These are phyloP conservation scores for Pseudogymnoascus sp. DNA, from an alignment of 2,329 filamentous ascomycete species.

Conservation along the genomic window DNA sequence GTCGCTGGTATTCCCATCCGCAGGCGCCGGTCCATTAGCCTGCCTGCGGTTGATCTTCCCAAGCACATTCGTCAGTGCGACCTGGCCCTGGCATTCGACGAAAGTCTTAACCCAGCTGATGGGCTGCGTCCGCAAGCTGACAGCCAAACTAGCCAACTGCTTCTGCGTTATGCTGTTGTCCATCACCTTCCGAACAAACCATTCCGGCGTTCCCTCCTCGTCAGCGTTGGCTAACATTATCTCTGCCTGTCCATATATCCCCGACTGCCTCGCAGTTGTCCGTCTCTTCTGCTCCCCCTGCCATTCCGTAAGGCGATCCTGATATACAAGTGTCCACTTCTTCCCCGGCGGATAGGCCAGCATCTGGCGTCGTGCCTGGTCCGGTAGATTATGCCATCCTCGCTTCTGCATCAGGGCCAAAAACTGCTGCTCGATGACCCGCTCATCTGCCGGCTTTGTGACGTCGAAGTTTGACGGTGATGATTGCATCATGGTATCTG, in stretches of 20 bases:
- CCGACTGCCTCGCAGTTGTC: constrained; percentile 61
- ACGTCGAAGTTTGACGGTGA: constrained; percentile 44
- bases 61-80: constrained; percentile 88
- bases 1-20: constrained; percentile 45
- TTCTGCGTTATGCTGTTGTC: constrained; percentile 89
- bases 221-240: constrained; percentile 72
- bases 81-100: constrained; percentile 93
- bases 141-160: constrained; percentile 83
- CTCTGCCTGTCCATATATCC: constrained; percentile 56
- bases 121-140: constrained; percentile 90
- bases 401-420: constrained; percentile 92
- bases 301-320: constrained; percentile 86
- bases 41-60: constrained; percentile 86
- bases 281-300: constrained; percentile 89
- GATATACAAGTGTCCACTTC: constrained; percentile 95
- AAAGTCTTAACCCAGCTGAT: constrained; percentile 97
- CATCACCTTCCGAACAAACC: constrained; percentile 96
- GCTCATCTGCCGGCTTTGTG: constrained; percentile 68
- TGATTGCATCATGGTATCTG: constrained; percentile 25
- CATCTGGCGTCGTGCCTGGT: constrained; percentile 93
- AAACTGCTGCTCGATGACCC: constrained; percentile 84
- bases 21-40: constrained; percentile 54
- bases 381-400: constrained; percentile 93
- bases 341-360: constrained; percentile 86
- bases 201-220: constrained; percentile 93